These are phyloP conservation scores for Durusdinium trenchii DNA, from an alignment of 73 alveolate genomes.

Conservation along the genomic window DNA sequence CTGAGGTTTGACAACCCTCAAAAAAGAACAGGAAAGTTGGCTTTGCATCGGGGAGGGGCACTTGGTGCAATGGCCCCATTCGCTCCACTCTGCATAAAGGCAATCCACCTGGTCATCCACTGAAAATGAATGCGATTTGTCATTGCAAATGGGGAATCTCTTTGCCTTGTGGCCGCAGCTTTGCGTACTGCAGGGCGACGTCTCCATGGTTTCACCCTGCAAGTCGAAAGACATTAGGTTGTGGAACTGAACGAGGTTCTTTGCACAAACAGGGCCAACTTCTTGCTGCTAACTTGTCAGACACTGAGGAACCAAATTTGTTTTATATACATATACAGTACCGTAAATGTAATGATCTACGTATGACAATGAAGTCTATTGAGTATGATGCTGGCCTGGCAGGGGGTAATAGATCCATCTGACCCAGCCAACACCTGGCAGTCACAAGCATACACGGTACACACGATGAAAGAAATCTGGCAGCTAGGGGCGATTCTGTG, in stretches of 20 bases:
- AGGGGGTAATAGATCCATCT: constrained; percentile 69
- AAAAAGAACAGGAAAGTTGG: neutral
- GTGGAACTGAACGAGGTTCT: too few relatives aligned
- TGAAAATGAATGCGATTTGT: too few relatives aligned
- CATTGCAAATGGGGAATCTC: neutral
- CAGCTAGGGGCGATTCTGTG: neutral
- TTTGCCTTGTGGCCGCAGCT: constrained; percentile 52
- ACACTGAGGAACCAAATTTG: too few relatives aligned
- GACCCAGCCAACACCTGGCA: constrained; percentile 70
- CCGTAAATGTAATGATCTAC: too few relatives aligned
- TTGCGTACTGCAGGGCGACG: constrained; percentile 24
- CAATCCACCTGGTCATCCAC: constrained; percentile 57
- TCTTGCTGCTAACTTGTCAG: too few relatives aligned
- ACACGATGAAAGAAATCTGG: neutral
- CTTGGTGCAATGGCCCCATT: constrained; percentile 88
- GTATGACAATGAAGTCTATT: neutral
- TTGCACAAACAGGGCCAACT: too few relatives aligned
- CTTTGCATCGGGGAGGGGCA: neutral
- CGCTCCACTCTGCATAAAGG: constrained; percentile 51
- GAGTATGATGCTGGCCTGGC: constrained; percentile 1
- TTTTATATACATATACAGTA: too few relatives aligned
- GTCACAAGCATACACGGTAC: neutral
- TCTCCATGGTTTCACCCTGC: constrained; percentile 51
- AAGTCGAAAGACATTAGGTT: neutral
- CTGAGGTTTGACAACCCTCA: neutral